A percentile compares a stretch with the other conserved stretches of the same genome.
phyloP scores from a whole-genome alignment of 306 rosid genomes.

The Trichosanthes truncata region DNA sequence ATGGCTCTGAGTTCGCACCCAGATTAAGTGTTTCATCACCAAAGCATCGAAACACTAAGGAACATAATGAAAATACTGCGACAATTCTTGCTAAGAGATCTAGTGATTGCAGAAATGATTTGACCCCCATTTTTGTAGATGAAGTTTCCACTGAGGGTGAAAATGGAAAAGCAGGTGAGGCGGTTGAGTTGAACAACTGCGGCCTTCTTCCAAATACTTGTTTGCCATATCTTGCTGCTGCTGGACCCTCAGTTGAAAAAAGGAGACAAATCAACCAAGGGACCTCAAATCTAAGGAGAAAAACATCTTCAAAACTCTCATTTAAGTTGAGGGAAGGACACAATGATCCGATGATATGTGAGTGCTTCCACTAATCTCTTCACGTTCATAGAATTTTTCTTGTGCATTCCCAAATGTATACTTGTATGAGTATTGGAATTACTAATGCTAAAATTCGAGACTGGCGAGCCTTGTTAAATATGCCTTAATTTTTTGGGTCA shows the following conservation, averaged over 20 bases:
- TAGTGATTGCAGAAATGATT: conserved; percentile 6
- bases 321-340: conserved; percentile 73
- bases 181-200: conserved; percentile 26
- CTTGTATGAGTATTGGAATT: background rate
- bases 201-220: conserved; percentile 55
- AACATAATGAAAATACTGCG: conserved; percentile 3
- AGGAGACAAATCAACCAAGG: conserved; percentile 48
- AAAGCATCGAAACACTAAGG: conserved; percentile 12
- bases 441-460: background rate
- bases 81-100: conserved; percentile 5
- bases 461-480: background rate
- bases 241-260: conserved; percentile 32
- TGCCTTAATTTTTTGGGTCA: conserved; percentile 24
- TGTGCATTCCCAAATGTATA: background rate
- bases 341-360: conserved; percentile 43
- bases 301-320: conserved; percentile 50
- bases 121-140: conserved; percentile 16
- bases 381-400: background rate
- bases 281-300: conserved; percentile 37
- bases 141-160: conserved; percentile 37
- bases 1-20: conserved; percentile 32
- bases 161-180: conserved; percentile 26
- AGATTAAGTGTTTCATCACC: conserved; percentile 40
- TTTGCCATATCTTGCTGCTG: conserved; percentile 52
- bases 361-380: conserved; percentile 21